phyloP scores from a whole-genome alignment of 495 filamentous ascomycete species.

The Hypoxylon intermedium region DNA sequence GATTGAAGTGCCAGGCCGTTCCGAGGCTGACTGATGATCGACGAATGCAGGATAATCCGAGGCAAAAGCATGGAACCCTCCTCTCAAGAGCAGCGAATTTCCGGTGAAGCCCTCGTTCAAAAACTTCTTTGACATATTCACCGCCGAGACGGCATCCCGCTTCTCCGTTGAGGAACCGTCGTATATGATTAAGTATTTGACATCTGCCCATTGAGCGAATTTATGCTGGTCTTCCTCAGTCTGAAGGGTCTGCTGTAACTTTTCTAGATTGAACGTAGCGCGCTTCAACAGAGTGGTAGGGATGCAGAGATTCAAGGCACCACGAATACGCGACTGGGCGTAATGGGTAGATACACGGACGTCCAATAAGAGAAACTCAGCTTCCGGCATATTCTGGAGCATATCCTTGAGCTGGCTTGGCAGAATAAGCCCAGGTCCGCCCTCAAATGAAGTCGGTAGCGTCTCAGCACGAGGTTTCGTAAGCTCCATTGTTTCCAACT shows the following conservation, averaged over 20 bases:
- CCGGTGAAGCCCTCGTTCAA: slow-evolving; percentile 83
- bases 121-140: slow-evolving; percentile 94
- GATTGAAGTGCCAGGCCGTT: slow-evolving; percentile 51
- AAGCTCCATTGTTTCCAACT: slow-evolving; percentile 30
- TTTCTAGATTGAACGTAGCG: slow-evolving; percentile 88
- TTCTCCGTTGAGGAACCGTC: slow-evolving; percentile 76
- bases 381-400: slow-evolving; percentile 59
- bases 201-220: slow-evolving; percentile 78
- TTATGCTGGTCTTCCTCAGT: slow-evolving; percentile 71
- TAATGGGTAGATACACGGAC: slow-evolving; percentile 87
- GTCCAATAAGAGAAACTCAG: slow-evolving; percentile 79
- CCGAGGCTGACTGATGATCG: slow-evolving; percentile 51
- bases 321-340: slow-evolving; percentile 72
- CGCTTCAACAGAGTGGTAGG: slow-evolving; percentile 93
- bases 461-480: slow-evolving; percentile 62
- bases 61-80: slow-evolving; percentile 62
- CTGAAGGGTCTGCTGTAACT: slow-evolving; percentile 87
- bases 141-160: slow-evolving; percentile 76
- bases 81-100: slow-evolving; percentile 70
- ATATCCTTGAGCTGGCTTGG: slow-evolving; percentile 70
- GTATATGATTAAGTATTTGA: slow-evolving; percentile 83
- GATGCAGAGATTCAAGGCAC: slow-evolving; percentile 90
- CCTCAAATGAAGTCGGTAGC: slow-evolving; percentile 56
- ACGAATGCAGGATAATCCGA: slow-evolving; percentile 55
- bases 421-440: slow-evolving; percentile 64